phyloP scores from a whole-genome alignment of 2,329 filamentous ascomycete species.

The Penicillium frequentans region DNA sequence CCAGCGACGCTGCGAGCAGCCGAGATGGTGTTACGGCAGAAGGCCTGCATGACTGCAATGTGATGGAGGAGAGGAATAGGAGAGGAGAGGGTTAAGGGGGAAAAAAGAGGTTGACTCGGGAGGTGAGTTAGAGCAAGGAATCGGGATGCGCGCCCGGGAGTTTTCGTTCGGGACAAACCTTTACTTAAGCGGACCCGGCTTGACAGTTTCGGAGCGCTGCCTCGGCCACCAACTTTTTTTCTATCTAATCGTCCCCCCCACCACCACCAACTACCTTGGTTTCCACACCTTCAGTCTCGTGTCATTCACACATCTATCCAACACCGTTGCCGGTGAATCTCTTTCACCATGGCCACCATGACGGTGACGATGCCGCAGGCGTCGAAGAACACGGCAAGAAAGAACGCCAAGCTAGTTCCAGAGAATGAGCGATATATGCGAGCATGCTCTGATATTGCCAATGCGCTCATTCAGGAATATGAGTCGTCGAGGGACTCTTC shows the following conservation, averaged over 20 bases:
- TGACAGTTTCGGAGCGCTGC: constrained; percentile 24
- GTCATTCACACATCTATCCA: neutral
- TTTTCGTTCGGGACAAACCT: constrained; percentile 39
- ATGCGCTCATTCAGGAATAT: constrained; percentile 89
- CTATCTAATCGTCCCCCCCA: constrained; percentile 21
- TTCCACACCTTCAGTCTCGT: neutral
- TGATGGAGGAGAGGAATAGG: constrained; percentile 16
- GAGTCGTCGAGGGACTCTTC: constrained; percentile 74
- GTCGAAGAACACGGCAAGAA: constrained; percentile 56
- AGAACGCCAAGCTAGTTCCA: constrained; percentile 74
- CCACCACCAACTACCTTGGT: constrained; percentile 5
- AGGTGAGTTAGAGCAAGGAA: constrained; percentile 21
- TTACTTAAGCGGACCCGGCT: constrained; percentile 38
- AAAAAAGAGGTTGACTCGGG: constrained; percentile 17
- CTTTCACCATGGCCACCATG: constrained; percentile 59
- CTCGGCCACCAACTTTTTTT: constrained; percentile 28
- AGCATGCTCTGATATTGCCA: constrained; percentile 94
- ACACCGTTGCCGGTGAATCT: constrained; percentile 7
- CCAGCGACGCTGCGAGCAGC: constrained; percentile 64
- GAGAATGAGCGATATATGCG: constrained; percentile 94
- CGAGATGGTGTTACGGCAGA: constrained; percentile 71
- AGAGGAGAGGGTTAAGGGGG: constrained; percentile 16
- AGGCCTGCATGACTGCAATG: constrained; percentile 69
- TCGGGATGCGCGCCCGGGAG: constrained; percentile 31
- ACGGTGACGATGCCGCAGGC: constrained; percentile 58